These are phyloP conservation scores for Aphanomyces cochlioides DNA, from an alignment of 352 stramenopile species.

Conservation along the genomic window DNA sequence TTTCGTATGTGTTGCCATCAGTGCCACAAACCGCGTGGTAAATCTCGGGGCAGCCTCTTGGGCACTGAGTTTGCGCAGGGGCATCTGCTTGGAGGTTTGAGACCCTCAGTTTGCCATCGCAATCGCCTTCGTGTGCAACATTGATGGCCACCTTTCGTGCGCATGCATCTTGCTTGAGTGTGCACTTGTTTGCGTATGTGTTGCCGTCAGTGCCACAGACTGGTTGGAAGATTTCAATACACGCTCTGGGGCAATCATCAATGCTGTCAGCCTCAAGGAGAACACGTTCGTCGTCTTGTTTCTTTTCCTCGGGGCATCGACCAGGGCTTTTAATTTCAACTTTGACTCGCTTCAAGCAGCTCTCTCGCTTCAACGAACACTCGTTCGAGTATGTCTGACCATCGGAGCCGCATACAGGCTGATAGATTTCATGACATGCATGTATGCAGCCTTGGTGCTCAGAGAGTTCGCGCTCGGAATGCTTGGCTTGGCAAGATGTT, in stretches of 20 bases:
- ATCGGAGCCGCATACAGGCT: constrained; percentile 48
- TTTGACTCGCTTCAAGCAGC: neutral
- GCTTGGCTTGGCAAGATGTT: no score
- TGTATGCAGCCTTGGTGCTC: neutral
- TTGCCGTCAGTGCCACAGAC: constrained; percentile 51
- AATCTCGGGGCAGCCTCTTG: constrained; percentile 38
- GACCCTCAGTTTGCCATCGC: no score
- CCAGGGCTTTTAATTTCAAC: no score
- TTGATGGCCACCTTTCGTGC: neutral
- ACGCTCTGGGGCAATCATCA: constrained; percentile 30
- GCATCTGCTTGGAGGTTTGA: neutral
- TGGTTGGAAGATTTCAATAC: constrained; percentile 41
- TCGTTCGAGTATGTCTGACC: constrained; percentile 48
- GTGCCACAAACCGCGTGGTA: constrained; percentile 52
- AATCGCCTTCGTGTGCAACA: neutral
- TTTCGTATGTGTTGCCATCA: constrained; percentile 44
- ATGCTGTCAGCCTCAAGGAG: neutral
- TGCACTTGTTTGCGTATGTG: constrained; percentile 46
- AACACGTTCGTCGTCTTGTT: no score
- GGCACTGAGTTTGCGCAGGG: neutral
- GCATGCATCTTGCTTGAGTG: constrained; percentile 40
- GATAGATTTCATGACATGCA: constrained; percentile 40
- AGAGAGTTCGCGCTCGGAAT: neutral
- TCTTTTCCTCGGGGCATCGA: no score
- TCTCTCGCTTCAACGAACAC: constrained; percentile 31